Percentiles rank a stretch among this genome's conserved stretches.
phyloP scores from a whole-genome alignment of 805 yeast genomes.

The Ogataea trehalophila region DNA sequence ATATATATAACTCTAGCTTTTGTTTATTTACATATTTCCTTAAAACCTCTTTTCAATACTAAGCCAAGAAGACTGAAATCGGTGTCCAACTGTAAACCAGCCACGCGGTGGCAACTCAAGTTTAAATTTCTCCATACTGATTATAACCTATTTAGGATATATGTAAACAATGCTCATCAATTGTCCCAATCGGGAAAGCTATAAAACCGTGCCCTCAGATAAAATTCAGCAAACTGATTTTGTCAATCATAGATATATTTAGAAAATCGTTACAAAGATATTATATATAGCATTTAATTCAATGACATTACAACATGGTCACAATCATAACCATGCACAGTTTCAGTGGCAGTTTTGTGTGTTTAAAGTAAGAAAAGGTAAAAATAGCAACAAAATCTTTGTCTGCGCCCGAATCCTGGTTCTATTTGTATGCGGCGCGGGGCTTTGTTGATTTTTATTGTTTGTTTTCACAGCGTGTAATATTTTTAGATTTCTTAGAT shows the following conservation, averaged over 20 bases:
- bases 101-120: not conserved
- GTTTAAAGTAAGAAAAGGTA: not conserved
- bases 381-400: not conserved
- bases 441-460: not conserved
- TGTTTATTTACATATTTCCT: not conserved
- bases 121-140: not conserved
- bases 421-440: not conserved
- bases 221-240: too few relatives aligned
- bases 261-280: too few relatives aligned
- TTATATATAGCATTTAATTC: too few relatives aligned
- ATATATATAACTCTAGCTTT: not conserved
- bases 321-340: not conserved
- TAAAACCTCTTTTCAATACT: too few relatives aligned
- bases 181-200: not conserved
- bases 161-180: conserved; percentile 7
- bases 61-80: too few relatives aligned
- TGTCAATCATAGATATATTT: too few relatives aligned
- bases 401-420: not conserved
- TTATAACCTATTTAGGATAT: conserved; percentile 12
- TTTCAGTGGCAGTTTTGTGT: too few relatives aligned
- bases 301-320: too few relatives aligned
- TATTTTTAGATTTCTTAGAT: not conserved
- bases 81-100: too few relatives aligned
- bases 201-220: too few relatives aligned
- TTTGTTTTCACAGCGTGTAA: not conserved